Conservation (phyloP, 2,329 filamentous ascomycete species). For the Lasiodiplodia theobromae region DNA sequence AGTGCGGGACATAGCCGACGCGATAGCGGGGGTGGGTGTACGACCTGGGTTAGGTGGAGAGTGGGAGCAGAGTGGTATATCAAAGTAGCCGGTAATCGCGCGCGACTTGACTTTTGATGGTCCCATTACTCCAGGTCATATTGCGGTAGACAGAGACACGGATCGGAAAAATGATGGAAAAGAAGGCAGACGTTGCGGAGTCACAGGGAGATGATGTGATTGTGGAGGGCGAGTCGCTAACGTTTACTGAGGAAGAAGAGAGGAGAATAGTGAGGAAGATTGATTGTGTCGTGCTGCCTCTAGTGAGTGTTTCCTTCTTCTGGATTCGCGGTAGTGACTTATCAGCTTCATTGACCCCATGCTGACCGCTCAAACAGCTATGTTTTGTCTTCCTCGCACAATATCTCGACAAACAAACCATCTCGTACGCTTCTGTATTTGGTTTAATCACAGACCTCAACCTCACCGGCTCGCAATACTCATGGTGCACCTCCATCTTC, state of each 20-base stretch:
- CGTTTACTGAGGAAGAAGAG: conserved; percentile 32
- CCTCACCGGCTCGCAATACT: conserved; percentile 56
- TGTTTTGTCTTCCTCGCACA: conserved; percentile 37
- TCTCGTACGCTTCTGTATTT: conserved; percentile 59
- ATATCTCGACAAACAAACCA: conserved; percentile 57
- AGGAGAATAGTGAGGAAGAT: conserved; percentile 33
- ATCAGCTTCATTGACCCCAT: background rate
- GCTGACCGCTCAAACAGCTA: background rate
- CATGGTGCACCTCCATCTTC: conserved; percentile 57
- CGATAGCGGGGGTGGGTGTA: too few species aligned
- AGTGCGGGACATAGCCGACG: too few species aligned
- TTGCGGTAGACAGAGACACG: too few species aligned
- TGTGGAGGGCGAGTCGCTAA: background rate
- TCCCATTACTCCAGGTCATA: too few species aligned
- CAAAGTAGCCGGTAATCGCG: too few species aligned
- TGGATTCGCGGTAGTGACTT: background rate
- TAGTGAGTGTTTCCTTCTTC: conserved; percentile 17
- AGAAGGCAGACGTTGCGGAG: background rate
- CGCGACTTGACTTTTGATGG: too few species aligned
- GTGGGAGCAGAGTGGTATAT: too few species aligned
- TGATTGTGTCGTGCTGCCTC: conserved; percentile 32
- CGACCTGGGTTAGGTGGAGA: too few species aligned
- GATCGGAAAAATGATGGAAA: conserved; percentile 25
- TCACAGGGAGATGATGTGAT: background rate
- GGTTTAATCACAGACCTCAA: conserved; percentile 57